A percentile compares a stretch with the other conserved stretches of the same genome.
Conservation (phyloP, 2,329 filamentous ascomycete species). For the Aspergillus intermedius region DNA sequence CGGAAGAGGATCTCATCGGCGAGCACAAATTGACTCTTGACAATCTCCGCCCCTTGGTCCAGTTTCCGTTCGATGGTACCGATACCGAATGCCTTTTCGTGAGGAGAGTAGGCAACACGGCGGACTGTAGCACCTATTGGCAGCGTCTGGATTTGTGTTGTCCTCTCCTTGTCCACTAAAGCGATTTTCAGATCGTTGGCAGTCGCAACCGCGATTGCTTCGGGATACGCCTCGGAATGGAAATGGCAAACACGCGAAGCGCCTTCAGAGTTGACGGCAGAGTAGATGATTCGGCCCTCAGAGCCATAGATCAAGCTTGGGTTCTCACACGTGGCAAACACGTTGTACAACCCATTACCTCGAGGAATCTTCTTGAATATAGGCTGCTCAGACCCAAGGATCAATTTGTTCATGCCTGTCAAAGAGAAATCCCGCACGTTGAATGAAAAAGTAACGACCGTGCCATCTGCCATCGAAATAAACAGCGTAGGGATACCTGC, state of each 20-base stretch:
- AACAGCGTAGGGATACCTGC: conserved; percentile 69
- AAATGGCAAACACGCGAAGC: conserved; percentile 77
- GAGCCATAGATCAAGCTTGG: conserved; percentile 87
- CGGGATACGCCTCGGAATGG: conserved; percentile 71
- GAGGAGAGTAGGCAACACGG: conserved; percentile 75
- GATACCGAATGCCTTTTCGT: conserved; percentile 74
- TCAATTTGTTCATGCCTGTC: conserved; percentile 69
- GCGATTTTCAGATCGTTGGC: conserved; percentile 70
- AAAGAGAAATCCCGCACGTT: conserved; percentile 56
- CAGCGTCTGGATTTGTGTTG: conserved; percentile 80
- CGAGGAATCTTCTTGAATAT: conserved; percentile 72
- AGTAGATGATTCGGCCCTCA: conserved; percentile 84
- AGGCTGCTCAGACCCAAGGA: conserved; percentile 79
- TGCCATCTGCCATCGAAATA: conserved; percentile 86
- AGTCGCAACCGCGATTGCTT: conserved; percentile 74
- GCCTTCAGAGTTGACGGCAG: conserved; percentile 83
- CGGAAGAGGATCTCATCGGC: conserved; percentile 88
- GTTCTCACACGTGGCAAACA: conserved; percentile 92
- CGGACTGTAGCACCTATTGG: conserved; percentile 76
- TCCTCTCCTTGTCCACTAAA: conserved; percentile 72
- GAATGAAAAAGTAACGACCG: conserved; percentile 76
- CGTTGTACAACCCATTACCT: conserved; percentile 60
- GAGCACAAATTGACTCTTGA: conserved; percentile 75
- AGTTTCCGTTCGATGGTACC: conserved; percentile 76
- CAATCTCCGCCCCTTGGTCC: conserved; percentile 62